Evolutionary conservation across 495 filamentous ascomycete genomes (phyloP).

Genomic region (Penicillium desertorum): DNA sequence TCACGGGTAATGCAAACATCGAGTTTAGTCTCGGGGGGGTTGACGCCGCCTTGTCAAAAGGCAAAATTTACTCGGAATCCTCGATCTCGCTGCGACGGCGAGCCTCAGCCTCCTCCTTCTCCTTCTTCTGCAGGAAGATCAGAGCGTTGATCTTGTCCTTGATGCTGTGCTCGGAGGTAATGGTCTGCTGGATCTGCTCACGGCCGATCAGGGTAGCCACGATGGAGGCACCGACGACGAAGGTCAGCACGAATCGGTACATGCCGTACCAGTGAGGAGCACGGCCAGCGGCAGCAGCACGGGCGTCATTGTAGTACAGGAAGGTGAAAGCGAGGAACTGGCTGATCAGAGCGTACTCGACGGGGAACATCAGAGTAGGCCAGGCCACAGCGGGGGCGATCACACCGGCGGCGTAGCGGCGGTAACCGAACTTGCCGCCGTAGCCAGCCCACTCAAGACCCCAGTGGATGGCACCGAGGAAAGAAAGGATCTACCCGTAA

Average conservation of each 20-base stretch:
- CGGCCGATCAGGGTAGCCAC: conserved; percentile 83
- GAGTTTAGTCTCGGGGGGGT: conserved; percentile 23
- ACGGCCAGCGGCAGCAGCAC: conserved; percentile 74
- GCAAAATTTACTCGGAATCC: conserved; percentile 46
- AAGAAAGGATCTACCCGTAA: conserved; percentile 73
- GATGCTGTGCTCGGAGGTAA: conserved; percentile 47
- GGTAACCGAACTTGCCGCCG: conserved; percentile 70
- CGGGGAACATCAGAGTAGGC: conserved; percentile 85
- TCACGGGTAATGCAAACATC: conserved; percentile 38
- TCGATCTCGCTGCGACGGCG: conserved; percentile 48
- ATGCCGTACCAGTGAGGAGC: conserved; percentile 88
- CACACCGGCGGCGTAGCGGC: conserved; percentile 80
- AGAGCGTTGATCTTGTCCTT: conserved; percentile 65
- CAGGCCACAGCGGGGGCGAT: conserved; percentile 82
- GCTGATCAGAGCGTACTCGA: conserved; percentile 83
- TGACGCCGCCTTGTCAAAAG: conserved; percentile 11
- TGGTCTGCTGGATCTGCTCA: conserved; percentile 70
- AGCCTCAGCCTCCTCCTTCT: conserved; percentile 60
- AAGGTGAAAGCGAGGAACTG: conserved; percentile 89
- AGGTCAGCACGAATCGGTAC: conserved; percentile 95
- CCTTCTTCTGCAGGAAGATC: conserved; percentile 58
- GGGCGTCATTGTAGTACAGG: conserved; percentile 85
- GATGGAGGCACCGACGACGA: conserved; percentile 84
- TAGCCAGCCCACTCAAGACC: conserved; percentile 76
- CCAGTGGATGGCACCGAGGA: conserved; percentile 97